phyloP scores from a whole-genome alignment of 2,329 filamentous ascomycete genomes.

The Cladophialophora exuberans region DNA sequence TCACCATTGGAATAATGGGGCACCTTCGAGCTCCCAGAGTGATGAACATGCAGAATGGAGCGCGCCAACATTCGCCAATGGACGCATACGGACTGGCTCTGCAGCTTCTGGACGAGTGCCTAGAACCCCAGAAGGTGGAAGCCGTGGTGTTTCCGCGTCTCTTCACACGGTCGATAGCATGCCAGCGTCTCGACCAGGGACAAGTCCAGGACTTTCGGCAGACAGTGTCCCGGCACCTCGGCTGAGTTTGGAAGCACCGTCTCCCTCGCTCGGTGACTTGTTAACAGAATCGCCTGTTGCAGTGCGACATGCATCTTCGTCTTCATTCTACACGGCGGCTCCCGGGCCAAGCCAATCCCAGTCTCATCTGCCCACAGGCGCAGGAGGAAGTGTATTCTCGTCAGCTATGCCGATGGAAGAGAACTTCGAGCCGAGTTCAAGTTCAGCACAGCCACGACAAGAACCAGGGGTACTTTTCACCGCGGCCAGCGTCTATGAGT shows the following conservation, averaged over 20 bases:
- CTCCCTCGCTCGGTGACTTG: slow-evolving; percentile 37
- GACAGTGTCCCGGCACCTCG: slow-evolving; percentile 41
- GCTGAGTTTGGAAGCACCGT: slow-evolving; percentile 50
- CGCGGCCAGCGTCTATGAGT: slow-evolving; percentile 92
- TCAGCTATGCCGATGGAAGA: slow-evolving; percentile 84
- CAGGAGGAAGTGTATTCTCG: slow-evolving; percentile 68
- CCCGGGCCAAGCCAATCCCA: slow-evolving; percentile 53
- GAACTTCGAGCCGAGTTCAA: slow-evolving; percentile 45
- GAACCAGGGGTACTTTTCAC: slow-evolving; percentile 77
- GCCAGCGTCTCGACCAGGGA: slow-evolving; percentile 28
- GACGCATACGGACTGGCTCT: slow-evolving; percentile 60
- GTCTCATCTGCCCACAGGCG: slow-evolving; percentile 49
- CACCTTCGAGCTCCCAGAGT: slow-evolving; percentile 55
- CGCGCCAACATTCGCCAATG: slow-evolving; percentile 55
- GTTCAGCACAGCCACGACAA: slow-evolving; percentile 37
- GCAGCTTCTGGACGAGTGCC: slow-evolving; percentile 48
- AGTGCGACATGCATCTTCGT: slow-evolving; percentile 33
- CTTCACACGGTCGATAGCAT: slow-evolving; percentile 24
- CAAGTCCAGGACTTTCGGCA: slow-evolving; percentile 24
- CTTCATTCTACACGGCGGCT: slow-evolving; percentile 36
- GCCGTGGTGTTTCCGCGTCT: slow-evolving; percentile 18
- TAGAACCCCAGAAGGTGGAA: slow-evolving; percentile 21
- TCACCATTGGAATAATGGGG: slow-evolving; percentile 27
- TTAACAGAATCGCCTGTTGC: slow-evolving; percentile 21
- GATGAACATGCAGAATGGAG: slow-evolving; percentile 35